phyloP scores from a whole-genome alignment of 176 grass and related monocot species.

The Triticum dicoccoides region DNA sequence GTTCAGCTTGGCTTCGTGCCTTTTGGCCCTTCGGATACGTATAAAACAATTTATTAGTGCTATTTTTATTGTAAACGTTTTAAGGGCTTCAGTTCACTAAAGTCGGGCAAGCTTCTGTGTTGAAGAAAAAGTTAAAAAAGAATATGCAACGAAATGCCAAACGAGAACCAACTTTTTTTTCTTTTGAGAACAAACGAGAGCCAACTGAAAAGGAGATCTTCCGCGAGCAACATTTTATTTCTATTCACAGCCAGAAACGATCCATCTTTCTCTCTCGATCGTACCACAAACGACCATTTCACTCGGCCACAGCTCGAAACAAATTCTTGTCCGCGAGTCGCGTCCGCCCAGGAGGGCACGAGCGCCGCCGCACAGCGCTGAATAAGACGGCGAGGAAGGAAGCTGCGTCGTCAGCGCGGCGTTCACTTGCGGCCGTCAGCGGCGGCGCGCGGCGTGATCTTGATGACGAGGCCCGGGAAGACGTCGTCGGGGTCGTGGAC shows the following conservation, averaged over 20 bases:
- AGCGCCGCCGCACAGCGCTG: neutral
- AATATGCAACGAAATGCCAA: neutral
- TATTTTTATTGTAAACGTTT: too few relatives aligned
- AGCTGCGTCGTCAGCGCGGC: neutral
- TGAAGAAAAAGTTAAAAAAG: too few relatives aligned
- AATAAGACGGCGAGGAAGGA: neutral
- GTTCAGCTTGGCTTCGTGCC: too few relatives aligned
- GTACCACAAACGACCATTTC: neutral
- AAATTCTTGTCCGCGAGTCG: neutral
- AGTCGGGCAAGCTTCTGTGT: too few relatives aligned
- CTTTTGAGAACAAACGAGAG: neutral
- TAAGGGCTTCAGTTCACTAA: too few relatives aligned
- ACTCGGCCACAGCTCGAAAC: neutral
- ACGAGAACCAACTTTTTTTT: neutral
- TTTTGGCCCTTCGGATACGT: too few relatives aligned
- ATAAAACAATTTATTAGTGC: too few relatives aligned
- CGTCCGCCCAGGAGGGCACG: neutral
- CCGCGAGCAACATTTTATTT: neutral
- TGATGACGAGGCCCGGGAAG: conserved; percentile 86
- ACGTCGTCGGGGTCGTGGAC: conserved; percentile 91
- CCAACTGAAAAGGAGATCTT: neutral
- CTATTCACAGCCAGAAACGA: neutral
- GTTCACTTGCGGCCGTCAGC: conserved; percentile 3
- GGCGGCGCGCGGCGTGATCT: conserved; percentile 47
- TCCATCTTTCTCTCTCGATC: neutral